A percentile compares a stretch with the other conserved stretches of the same genome.
Evolutionary conservation across 2,329 filamentous ascomycete genomes (phyloP).

Genomic region (Rosellinia necatrix): DNA sequence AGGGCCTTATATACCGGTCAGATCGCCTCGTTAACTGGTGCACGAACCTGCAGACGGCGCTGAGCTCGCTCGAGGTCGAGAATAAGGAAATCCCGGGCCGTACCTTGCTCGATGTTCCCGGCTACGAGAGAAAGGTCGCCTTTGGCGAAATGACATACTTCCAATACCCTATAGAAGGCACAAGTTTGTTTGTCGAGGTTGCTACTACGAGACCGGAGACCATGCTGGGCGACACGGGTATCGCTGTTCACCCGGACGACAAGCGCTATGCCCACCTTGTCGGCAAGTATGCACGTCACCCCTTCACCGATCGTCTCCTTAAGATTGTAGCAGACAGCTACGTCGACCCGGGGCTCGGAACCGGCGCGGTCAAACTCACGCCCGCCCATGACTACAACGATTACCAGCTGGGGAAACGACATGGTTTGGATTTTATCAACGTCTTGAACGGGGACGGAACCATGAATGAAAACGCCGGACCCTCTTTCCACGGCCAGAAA

Average conservation of each 20-base stretch:
- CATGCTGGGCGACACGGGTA: slow-evolving; percentile 91
- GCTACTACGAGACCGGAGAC: slow-evolving; percentile 93
- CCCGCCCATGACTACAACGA: slow-evolving; percentile 95
- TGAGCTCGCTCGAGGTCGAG: slow-evolving; percentile 89
- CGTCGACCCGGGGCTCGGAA: slow-evolving; percentile 91
- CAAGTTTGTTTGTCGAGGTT: slow-evolving; percentile 82
- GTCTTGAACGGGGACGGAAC: slow-evolving; percentile 44
- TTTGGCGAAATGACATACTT: slow-evolving; percentile 91
- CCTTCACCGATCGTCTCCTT: slow-evolving; percentile 78
- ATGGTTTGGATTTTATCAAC: slow-evolving; percentile 66
- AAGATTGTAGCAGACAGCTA: slow-evolving; percentile 87
- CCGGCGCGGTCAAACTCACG: slow-evolving; percentile 93
- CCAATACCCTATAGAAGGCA: slow-evolving; percentile 84
- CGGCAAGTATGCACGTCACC: slow-evolving; percentile 83
- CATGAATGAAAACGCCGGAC: slow-evolving; percentile 30
- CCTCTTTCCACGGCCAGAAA: slow-evolving; percentile 28
- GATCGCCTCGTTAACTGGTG: slow-evolving; percentile 97
- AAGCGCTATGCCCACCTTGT: slow-evolving; percentile 83
- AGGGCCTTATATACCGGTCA: slow-evolving; percentile 89
- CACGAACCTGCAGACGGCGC: slow-evolving; percentile 80
- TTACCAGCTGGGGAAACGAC: slow-evolving; percentile 71
- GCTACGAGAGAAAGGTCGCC: slow-evolving; percentile 79
- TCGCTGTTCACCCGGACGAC: slow-evolving; percentile 89
- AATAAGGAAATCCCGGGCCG: slow-evolving; percentile 86
- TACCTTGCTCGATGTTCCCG: slow-evolving; percentile 68